Conservation (phyloP, 257 asterid genomes). For the Solanum chmielewskii region DNA sequence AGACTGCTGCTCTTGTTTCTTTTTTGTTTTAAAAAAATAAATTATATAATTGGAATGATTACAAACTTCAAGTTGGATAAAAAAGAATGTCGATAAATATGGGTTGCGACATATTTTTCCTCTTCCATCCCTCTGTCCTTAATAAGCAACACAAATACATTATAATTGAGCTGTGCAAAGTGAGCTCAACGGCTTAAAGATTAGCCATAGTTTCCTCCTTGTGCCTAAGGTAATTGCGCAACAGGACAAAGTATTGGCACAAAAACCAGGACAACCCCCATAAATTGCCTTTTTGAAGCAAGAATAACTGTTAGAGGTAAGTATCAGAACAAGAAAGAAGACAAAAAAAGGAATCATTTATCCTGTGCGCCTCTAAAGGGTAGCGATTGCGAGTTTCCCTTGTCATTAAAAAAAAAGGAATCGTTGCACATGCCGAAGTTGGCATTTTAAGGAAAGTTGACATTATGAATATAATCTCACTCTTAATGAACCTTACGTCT, state of each 20-base stretch:
- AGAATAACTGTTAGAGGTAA: background rate
- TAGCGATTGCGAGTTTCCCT: too few species aligned
- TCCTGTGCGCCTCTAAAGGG: too few species aligned
- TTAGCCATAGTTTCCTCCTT: background rate
- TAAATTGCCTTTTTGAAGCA: background rate
- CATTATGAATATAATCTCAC: background rate
- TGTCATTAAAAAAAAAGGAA: background rate
- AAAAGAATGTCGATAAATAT: background rate
- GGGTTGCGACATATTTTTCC: background rate
- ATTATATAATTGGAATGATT: background rate
- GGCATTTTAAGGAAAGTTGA: background rate
- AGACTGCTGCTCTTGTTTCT: background rate
- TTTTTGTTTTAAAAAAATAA: background rate
- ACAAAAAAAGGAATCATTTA: background rate
- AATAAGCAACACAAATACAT: background rate
- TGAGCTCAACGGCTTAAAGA: background rate
- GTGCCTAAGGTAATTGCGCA: background rate
- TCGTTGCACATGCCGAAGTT: background rate
- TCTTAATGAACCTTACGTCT: background rate
- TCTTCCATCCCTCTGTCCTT: background rate
- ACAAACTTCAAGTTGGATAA: background rate
- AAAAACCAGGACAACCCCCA: background rate
- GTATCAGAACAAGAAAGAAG: background rate
- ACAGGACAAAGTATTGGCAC: background rate
- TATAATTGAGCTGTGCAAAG: background rate